Percentiles rank a stretch among this genome's conserved stretches.
Evolutionary conservation across 78 protist species (phyloP).

Genomic region (Chrysochromulina parva): DNA sequence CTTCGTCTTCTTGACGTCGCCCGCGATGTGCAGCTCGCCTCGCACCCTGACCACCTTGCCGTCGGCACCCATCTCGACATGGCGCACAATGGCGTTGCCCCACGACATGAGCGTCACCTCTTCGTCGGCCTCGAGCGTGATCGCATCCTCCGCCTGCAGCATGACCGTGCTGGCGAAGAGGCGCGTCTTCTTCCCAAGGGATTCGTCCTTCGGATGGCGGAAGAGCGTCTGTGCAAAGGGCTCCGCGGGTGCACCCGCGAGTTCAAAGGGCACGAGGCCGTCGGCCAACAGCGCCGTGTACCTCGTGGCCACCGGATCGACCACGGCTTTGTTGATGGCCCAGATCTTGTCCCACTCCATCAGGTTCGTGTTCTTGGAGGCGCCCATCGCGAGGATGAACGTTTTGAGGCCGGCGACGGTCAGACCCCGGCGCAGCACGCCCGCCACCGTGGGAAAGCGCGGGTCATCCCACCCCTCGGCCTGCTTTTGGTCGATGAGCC

Average conservation of each 20-base stretch:
- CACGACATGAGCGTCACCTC: conserved; percentile 92
- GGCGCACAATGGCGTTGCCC: conserved; percentile 86
- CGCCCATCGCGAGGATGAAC: conserved; percentile 66
- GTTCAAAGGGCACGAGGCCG: conserved; percentile 8
- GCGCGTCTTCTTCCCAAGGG: background rate
- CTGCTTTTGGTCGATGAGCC: conserved; percentile 32
- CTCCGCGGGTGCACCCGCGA: conserved; percentile 42
- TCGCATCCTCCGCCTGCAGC: conserved; percentile 71
- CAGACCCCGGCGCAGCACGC: conserved; percentile 94
- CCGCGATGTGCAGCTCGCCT: conserved; percentile 65
- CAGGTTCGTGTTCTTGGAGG: conserved; percentile 39
- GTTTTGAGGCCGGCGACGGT: conserved; percentile 79
- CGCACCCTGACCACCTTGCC: conserved; percentile 25
- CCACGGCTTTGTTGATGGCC: conserved; percentile 83
- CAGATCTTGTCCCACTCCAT: conserved; percentile 90
- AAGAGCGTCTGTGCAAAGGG: background rate
- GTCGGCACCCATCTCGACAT: conserved; percentile 4
- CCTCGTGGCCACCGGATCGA: conserved; percentile 84
- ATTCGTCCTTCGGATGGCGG: conserved; percentile 3
- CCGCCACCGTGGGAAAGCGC: conserved; percentile 97
- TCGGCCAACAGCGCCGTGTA: conserved; percentile 9
- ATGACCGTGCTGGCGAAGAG: background rate
- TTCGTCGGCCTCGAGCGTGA: conserved; percentile 67
- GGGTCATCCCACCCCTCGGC: conserved; percentile 98
- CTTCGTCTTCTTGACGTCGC: conserved; percentile 82